Evolutionary conservation across 352 stramenopile species (phyloP), one percentile per base, ranked within the genome.

Genomic region (Blastocystis sp.): DNA sequence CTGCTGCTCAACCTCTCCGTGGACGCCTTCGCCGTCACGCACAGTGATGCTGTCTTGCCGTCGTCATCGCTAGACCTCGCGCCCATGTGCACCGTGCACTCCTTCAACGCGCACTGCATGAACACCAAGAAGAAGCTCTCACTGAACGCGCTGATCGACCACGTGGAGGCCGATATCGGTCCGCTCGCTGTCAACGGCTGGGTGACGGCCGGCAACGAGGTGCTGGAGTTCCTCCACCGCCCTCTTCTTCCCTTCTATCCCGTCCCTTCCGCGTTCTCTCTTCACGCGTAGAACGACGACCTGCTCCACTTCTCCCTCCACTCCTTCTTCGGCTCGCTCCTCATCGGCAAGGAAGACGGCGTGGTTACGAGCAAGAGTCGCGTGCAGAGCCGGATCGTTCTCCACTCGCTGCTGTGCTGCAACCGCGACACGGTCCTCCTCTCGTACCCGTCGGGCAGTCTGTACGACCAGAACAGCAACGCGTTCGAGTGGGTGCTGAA

Each of bases 71-170:
- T 74, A 74, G 63, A 74, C 19, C 37, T 50, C 19, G 29, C 24
- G 3, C 41, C 74, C 12, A 16, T 69, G 1, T 35, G 65, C 37
- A 50, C 74, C 13, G n/a, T 85, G n/a, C 31, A 26, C 39, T 62
- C 55, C 10, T 66, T 85, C 3, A 62, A 35, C 24, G n/a, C 70
- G 1, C 74, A 85, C 61, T 41, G 65, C 21, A 26, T 85, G 16
- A 85, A 85, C 33, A 69, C 65, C 33, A 13, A 29, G 6, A 37
- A 39, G 21, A 59, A 85, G 37, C 74, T 85, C 2, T 85, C 74
- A 1, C 26, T 62, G 29, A 85, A 37, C 41, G n/a, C 29, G 1
- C 13, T 67, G 2, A 69, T 51, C 37, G 60, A 85, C 26, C 26
- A 85, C 2, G n/a, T 24, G 21, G 10, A 19, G 9, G n/a, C 29